Conservation (phyloP, 352 stramenopile species). For the Phytophthora parvispora region DNA sequence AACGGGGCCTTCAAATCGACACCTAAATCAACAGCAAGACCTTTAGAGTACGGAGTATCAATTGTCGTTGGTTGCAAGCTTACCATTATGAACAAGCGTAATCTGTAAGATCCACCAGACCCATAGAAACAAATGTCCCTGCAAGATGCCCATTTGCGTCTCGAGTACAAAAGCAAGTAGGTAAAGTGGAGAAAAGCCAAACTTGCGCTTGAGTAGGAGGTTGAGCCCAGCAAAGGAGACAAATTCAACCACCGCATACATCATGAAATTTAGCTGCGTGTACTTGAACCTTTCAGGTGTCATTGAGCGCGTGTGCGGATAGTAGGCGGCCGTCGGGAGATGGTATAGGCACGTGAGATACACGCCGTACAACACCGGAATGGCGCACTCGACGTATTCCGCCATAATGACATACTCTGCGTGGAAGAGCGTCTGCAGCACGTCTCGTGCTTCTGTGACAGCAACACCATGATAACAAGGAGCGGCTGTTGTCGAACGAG, state of each 20-base stretch:
- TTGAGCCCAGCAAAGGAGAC: constrained; percentile 14
- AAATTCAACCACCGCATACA: constrained; percentile 32
- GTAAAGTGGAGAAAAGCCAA: constrained; percentile 35
- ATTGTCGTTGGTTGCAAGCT: too few relatives aligned
- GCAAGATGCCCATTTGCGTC: constrained; percentile 28
- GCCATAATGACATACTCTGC: constrained; percentile 42
- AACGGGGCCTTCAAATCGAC: background rate
- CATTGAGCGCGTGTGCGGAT: constrained; percentile 14
- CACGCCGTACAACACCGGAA: constrained; percentile 35
- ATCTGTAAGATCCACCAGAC: constrained; percentile 35
- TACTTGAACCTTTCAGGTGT: background rate
- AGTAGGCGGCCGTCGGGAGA: constrained; percentile 31
- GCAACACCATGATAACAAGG: background rate
- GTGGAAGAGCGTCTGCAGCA: constrained; percentile 44
- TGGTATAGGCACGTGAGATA: constrained; percentile 33
- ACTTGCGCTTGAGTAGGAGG: constrained; percentile 12
- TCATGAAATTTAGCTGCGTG: constrained; percentile 15
- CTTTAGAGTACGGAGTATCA: too few relatives aligned
- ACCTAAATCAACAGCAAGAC: background rate
- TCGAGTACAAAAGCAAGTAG: constrained; percentile 53
- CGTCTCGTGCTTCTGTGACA: constrained; percentile 2
- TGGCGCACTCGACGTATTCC: constrained; percentile 44
- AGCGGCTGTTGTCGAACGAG: background rate
- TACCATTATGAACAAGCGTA: constrained; percentile 41
- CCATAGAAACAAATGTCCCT: constrained; percentile 38